Evolutionary conservation across 2,329 filamentous ascomycete species (phyloP).

Genomic region (Penicillium thymicola): DNA sequence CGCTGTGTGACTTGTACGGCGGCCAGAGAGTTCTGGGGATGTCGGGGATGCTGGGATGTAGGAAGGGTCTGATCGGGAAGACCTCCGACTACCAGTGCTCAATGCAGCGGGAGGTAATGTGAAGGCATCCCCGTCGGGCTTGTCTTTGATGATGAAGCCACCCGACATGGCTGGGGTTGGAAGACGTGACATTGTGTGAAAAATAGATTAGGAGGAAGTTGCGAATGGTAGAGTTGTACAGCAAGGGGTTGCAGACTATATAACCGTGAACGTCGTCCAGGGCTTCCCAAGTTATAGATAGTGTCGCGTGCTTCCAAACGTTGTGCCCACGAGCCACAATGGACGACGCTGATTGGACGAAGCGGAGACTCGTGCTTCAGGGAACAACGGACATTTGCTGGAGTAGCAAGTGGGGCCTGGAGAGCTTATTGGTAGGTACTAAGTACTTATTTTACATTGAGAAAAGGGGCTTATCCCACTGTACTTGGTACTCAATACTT

Average conservation of each 20-base stretch:
- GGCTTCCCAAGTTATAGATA: constrained; percentile 5
- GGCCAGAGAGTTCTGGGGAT: constrained; percentile 29
- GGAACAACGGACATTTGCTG: constrained; percentile 30
- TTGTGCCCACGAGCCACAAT: constrained; percentile 31
- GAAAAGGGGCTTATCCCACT: not conserved
- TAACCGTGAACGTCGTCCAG: constrained; percentile 6
- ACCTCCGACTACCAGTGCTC: constrained; percentile 26
- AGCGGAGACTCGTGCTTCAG: constrained; percentile 19
- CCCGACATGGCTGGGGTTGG: constrained; percentile 41
- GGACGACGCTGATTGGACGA: constrained; percentile 26
- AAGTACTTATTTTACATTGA: not conserved
- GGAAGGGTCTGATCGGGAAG: constrained; percentile 30
- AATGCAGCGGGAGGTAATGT: constrained; percentile 38
- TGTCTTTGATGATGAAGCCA: constrained; percentile 38
- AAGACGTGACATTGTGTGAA: constrained; percentile 33
- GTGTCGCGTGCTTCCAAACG: constrained; percentile 36
- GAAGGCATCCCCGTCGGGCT: constrained; percentile 35
- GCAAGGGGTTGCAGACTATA: constrained; percentile 12
- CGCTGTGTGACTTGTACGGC: constrained; percentile 22
- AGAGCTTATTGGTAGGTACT: constrained; percentile 21
- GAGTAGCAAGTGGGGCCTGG: constrained; percentile 12
- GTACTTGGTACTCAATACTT: not conserved
- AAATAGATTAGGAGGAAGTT: not conserved
- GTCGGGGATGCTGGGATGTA: constrained; percentile 35
- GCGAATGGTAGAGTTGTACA: not conserved